Evolutionary conservation across 2,329 filamentous ascomycete genomes (phyloP).

Genomic region (Graphilbum sp.): DNA sequence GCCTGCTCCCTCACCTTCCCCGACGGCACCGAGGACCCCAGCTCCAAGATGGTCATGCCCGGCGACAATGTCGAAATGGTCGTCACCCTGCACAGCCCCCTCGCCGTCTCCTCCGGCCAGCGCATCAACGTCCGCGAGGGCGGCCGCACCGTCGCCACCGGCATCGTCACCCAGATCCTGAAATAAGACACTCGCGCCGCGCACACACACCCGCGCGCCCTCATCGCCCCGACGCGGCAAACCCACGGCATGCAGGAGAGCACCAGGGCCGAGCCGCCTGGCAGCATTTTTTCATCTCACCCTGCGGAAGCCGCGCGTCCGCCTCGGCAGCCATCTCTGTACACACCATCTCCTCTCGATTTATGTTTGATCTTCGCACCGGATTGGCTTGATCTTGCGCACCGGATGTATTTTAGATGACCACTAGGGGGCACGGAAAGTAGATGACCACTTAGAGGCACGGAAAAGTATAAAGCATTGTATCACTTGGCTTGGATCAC

Average conservation of each 20-base stretch:
- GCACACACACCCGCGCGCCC: no score
- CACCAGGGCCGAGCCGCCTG: no score
- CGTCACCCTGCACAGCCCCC: conserved; percentile 66
- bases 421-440: not conserved
- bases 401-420: not conserved
- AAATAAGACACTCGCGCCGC: no score
- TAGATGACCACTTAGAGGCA: no score
- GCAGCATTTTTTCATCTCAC: no score
- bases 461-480: no score
- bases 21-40: conserved; percentile 57
- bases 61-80: conserved; percentile 99
- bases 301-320: no score
- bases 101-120: conserved; percentile 81
- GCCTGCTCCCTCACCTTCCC: conserved; percentile 69
- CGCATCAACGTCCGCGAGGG: conserved; percentile 98
- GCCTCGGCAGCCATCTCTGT: no score
- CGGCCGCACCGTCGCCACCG: conserved; percentile 75
- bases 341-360: conserved; percentile 8
- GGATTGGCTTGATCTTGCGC: no score
- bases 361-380: conserved; percentile 12
- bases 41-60: conserved; percentile 79
- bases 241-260: no score
- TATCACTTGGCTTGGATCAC: no score
- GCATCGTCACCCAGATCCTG: conserved; percentile 60
- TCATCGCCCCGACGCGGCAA: no score